Base-by-base conservation (phyloP, 768 basidiomycete genomes). In the Boletus rufocinnamomeus region DNA sequence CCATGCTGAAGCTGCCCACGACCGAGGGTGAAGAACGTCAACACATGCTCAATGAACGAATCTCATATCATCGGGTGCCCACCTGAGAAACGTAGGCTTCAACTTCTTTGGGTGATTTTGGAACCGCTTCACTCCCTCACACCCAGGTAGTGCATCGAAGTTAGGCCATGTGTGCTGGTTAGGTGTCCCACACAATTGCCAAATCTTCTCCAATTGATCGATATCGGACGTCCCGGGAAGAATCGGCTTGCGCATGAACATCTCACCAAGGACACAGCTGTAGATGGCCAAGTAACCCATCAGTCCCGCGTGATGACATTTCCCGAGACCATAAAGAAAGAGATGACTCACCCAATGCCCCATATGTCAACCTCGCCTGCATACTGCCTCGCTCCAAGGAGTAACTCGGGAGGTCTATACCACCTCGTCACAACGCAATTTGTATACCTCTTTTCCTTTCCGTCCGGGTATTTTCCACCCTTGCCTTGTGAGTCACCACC, bases 361-460 rank as follows among this genome's bases (percentile, higher is more conserved):
- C 97, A 99, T 66, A 99, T 88, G 73, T 99, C 97, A 44, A 99
- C 89, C 64, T 94, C 93, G 1, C 92, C 91, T 10, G 93, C 93
- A 64, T 99, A 98, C 60, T 91, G 84, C 47, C 87, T 81, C 17
- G 92, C 89, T 41, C 95, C 95, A 16, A 99, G 79, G 14, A 99
- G 79, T 2, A 99, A 78, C 79, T 97, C 94, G 0, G 95, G 95
- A 17, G 95, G 93, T 21, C 95, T 84, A 67, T 97, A 97, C 95
- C 94, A 97, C 45, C 93, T 78, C 11, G 94, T 96, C 28, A 96
- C 93, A 30, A 97, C 94, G 64, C 92, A 95, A 68, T 96, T 95
- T 1, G 97, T 99, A 70, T 97, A 98, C 72, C 87, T 87, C 58
- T 86, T 81, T 50, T 85, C 84, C 56, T 77, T 79, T 28, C 77